Evolutionary conservation across 164 flowering plant species (phyloP), one percentile per base, ranked within the genome.

Genomic region (Piper betle): DNA sequence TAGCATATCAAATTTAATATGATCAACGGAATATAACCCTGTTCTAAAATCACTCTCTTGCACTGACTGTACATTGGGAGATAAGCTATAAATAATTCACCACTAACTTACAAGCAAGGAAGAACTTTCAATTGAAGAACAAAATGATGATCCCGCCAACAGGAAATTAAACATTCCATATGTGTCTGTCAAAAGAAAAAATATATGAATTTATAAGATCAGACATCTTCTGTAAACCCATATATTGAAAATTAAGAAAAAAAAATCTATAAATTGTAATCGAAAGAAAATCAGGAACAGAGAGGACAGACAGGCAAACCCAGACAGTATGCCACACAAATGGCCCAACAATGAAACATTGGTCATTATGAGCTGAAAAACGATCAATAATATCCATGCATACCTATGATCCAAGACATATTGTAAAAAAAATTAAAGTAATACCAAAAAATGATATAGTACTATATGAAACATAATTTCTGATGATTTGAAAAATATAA

Each of bases 331-430:
- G 73, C 99, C 99, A 76, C 96, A 90, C 11, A 93, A 80, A 77
- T 93, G 99, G 62, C 99, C 99, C 19, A 93, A 86, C 58, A 93
- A 74, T 33, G 99, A 93, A 60, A 93, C 91, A 75, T 90, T 93
- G 43, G 87, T 71, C 94, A 90, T 88, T 43, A 93, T 81, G 64
- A 93, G 77, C 84, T 93, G 99, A 79, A 93, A 88, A 58, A 81
- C 81, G 13, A 86, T 72, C 77, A 93, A 69, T 64, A 93, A 75
- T 68, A 93, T 81, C 88, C 85, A 86, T 25, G 88, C 84, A 80
- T 90, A 93, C 93, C 98, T 92, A 39, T 2, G 39, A 37, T 38
- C 4, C 38, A 6, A 38, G 20, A 39, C 4, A 18, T 38, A 16
- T n/a, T n/a, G 15, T 20, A 3, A 5, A 57, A 37, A 37, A 16